Conservation (phyloP, 176 grass and related monocot species). For the Panicum miliaceum region DNA sequence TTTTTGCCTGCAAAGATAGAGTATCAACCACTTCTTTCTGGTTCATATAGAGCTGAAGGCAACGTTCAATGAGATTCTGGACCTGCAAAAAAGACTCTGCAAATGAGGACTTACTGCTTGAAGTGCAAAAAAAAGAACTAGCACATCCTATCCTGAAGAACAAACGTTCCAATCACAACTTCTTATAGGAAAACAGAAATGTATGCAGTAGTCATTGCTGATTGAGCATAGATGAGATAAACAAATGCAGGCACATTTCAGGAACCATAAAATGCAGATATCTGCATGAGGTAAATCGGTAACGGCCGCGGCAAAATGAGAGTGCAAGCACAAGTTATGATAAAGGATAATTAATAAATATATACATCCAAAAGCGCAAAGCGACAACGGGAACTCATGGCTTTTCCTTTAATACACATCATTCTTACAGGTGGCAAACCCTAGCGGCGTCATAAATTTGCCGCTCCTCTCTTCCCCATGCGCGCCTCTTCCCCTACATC, state of each 20-base stretch:
- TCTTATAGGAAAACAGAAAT: not conserved
- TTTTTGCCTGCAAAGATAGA: slow-evolving; percentile 83
- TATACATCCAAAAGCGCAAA: not conserved
- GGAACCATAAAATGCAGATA: slow-evolving; percentile 25
- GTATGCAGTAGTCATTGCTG: not conserved
- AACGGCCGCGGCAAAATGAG: not conserved
- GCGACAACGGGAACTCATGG: not conserved
- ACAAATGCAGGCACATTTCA: not conserved
- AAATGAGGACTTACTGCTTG: slow-evolving; percentile 23
- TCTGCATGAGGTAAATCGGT: not conserved
- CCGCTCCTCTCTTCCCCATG: not conserved
- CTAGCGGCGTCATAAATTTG: not conserved
- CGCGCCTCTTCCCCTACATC: not conserved
- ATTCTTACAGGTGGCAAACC: not conserved
- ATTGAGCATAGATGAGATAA: slow-evolving; percentile 9
- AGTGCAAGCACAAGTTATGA: not conserved
- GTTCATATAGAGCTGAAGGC: slow-evolving; percentile 99
- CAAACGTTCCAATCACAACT: not conserved
- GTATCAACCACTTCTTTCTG: slow-evolving; percentile 94
- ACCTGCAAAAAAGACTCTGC: slow-evolving; percentile 69
- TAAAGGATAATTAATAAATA: not conserved
- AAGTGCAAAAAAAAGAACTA: slow-evolving; percentile 29
- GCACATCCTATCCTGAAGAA: not conserved
- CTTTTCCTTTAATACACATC: not conserved
- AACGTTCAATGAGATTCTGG: slow-evolving; percentile 96